A percentile compares a stretch with the other conserved stretches of the same genome.
Conservation (phyloP, 208 protist genomes). For the Leishmania mexicana region DNA sequence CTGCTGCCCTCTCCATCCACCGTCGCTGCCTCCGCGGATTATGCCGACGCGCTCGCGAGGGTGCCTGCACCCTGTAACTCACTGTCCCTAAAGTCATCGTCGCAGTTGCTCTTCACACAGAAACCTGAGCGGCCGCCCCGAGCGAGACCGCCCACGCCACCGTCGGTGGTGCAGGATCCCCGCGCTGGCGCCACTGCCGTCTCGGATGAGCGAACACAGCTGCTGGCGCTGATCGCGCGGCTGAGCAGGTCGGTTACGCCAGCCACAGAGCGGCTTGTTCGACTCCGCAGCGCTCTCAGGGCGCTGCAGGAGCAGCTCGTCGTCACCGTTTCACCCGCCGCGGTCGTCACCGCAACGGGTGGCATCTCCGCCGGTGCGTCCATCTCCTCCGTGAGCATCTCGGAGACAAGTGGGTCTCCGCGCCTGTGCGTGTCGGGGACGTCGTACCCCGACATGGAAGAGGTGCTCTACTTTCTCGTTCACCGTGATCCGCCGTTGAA, state of each 20-base stretch:
- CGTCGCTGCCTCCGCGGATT: not conserved
- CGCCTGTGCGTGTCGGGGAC: slow-evolving; percentile 25
- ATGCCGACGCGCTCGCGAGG: not conserved
- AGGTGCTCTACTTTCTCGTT: slow-evolving; percentile 25
- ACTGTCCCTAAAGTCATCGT: not conserved
- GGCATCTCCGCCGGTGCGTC: not conserved
- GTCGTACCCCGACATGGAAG: slow-evolving; percentile 24
- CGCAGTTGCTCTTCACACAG: not conserved
- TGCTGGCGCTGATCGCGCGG: slow-evolving; percentile 31
- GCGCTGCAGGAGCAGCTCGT: slow-evolving; percentile 30
- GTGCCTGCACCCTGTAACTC: not conserved
- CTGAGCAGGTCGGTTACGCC: slow-evolving; percentile 37
- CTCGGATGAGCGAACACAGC: not conserved
- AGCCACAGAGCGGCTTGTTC: slow-evolving; percentile 57
- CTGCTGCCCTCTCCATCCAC: not conserved
- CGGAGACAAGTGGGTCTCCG: not conserved
- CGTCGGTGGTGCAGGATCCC: not conserved
- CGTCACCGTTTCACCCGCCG: not conserved
- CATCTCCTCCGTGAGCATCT: not conserved
- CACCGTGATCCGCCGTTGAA: slow-evolving; percentile 24
- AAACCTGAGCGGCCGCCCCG: not conserved
- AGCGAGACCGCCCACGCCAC: not conserved
- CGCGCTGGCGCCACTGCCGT: not conserved
- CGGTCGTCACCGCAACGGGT: not conserved
- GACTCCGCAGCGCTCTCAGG: slow-evolving; percentile 40